Conservation (phyloP, 108 stramenopile genomes). For the Parmales sp. region DNA sequence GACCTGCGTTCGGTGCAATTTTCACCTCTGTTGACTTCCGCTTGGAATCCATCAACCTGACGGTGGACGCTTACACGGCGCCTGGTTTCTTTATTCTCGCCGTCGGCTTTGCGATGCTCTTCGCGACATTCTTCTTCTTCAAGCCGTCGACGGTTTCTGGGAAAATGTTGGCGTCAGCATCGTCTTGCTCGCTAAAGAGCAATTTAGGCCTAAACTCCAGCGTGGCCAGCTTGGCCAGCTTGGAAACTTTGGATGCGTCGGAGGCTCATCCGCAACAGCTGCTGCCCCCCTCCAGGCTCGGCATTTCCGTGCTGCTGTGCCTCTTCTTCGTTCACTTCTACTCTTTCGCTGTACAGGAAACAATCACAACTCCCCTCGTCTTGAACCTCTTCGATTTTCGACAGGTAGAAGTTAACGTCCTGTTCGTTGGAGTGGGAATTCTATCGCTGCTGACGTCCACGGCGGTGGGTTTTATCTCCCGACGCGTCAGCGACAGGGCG, state of each 20-base stretch:
- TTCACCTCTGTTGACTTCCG: constrained; percentile 23
- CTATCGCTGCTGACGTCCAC: constrained; percentile 29
- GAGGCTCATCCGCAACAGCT: too few species aligned
- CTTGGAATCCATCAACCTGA: constrained; percentile 14
- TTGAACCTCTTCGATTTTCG: constrained; percentile 16
- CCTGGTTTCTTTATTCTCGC: constrained; percentile 30
- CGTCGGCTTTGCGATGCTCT: constrained; percentile 18
- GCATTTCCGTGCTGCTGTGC: constrained; percentile 23
- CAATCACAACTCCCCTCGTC: constrained; percentile 31
- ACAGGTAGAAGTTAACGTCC: constrained; percentile 19
- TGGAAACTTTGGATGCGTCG: too few species aligned
- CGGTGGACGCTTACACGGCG: constrained; percentile 27
- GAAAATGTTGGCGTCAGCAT: too few species aligned
- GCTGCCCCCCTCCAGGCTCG: constrained; percentile 5
- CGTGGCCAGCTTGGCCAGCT: too few species aligned
- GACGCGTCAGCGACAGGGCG: constrained; percentile 19
- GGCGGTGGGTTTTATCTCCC: constrained; percentile 17
- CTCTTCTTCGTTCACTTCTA: constrained; percentile 36
- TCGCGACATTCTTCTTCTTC: constrained; percentile 21
- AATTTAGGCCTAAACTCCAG: too few species aligned
- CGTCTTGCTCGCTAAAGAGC: too few species aligned
- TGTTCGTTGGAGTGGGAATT: constrained; percentile 27
- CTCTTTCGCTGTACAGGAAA: constrained; percentile 37
- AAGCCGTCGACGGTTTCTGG: background rate
- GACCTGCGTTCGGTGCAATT: constrained; percentile 30